Evolutionary conservation across 306 rosid species (phyloP).

Genomic region (peach (Prunus persica)): Prunus_persica_NCBIv2 NC_034009.1:29721001-29721500

Average conservation of each 20-base stretch:
- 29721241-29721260: conserved; percentile 38
- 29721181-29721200: conserved; percentile 19
- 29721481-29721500: conserved; percentile 46
- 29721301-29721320: neutral
- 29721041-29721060: neutral
- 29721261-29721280: conserved; percentile 16
- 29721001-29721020: neutral
- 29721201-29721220: conserved; percentile 32
- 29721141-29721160: conserved; percentile 40
- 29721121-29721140: conserved; percentile 28
- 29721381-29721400: conserved; percentile 58
- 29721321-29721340: no score
- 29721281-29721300: neutral
- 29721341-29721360: neutral
- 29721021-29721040: neutral
- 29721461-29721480: conserved; percentile 46
- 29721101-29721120: neutral
- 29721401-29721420: conserved; percentile 69
- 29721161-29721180: conserved; percentile 52
- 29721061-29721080: neutral
- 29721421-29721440: conserved; percentile 73
- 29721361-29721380: neutral
- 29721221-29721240: conserved; percentile 25
- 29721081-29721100: neutral
- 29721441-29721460: conserved; percentile 25